These are phyloP conservation scores for Diatrype stigma DNA, from an alignment of 2,329 filamentous ascomycete genomes.

Conservation along the genomic window DNA sequence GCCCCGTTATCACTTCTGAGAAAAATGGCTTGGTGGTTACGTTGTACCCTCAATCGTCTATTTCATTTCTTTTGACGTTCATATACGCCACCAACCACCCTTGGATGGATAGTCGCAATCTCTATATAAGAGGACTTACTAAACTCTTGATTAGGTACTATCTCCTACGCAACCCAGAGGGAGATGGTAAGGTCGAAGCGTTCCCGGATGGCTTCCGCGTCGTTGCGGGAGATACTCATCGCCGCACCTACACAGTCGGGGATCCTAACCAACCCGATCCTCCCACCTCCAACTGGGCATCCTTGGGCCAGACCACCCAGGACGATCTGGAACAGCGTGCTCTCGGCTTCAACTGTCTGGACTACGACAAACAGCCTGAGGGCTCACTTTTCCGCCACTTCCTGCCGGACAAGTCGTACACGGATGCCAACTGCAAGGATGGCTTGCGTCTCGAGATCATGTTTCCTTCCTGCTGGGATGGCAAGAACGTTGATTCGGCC, in stretches of 20 bases:
- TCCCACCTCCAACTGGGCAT: slow-evolving; percentile 65
- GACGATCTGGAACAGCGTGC: slow-evolving; percentile 71
- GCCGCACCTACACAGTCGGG: slow-evolving; percentile 66
- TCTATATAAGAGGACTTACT: slow-evolving; percentile 5
- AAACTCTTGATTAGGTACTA: slow-evolving; percentile 62
- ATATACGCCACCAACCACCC: too few species aligned
- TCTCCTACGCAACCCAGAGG: slow-evolving; percentile 55
- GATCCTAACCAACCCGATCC: slow-evolving; percentile 62
- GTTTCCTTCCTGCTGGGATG: slow-evolving; percentile 90
- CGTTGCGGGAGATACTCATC: slow-evolving; percentile 68
- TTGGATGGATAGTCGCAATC: too few species aligned
- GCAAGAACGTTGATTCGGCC: slow-evolving; percentile 51
- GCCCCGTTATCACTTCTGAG: too few species aligned
- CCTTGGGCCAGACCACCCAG: slow-evolving; percentile 61
- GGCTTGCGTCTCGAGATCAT: slow-evolving; percentile 79
- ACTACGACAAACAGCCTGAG: slow-evolving; percentile 67
- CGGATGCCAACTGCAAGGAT: slow-evolving; percentile 77
- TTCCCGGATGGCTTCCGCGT: slow-evolving; percentile 79
- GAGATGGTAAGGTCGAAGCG: slow-evolving; percentile 56
- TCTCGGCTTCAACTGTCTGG: slow-evolving; percentile 90
- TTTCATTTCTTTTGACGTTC: background rate
- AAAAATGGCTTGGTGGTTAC: too few species aligned
- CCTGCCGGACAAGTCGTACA: slow-evolving; percentile 72
- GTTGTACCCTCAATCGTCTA: background rate
- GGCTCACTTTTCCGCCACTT: slow-evolving; percentile 76